A percentile compares a stretch with the other conserved stretches of the same genome.
Evolutionary conservation across 148 eudicot species (phyloP).

Genomic region (Fagopyrum tataricum): DNA sequence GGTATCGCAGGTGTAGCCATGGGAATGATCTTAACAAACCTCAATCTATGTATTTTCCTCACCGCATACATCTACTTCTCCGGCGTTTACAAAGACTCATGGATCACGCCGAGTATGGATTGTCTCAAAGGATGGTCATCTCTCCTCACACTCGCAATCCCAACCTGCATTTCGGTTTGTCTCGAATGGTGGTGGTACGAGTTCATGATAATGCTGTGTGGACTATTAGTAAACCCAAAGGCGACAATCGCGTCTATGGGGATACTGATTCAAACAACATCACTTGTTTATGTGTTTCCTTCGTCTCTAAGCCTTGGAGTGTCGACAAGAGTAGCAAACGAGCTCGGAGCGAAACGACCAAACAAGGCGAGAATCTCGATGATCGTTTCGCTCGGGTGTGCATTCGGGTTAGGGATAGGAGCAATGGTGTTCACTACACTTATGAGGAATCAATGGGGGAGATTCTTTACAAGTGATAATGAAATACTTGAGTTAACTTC

Average conservation of each 20-base stretch:
- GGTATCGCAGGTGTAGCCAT: conserved; percentile 30
- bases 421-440: conserved; percentile 33
- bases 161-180: conserved; percentile 59
- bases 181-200: conserved; percentile 89
- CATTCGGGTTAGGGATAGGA: conserved; percentile 24
- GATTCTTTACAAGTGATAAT: conserved; percentile 31
- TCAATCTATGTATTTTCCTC: conserved; percentile 28
- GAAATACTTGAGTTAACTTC: conserved; percentile 30
- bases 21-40: conserved; percentile 23
- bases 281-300: conserved; percentile 55
- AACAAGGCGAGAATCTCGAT: conserved; percentile 31
- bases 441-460: conserved; percentile 41
- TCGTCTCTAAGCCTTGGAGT: conserved; percentile 43
- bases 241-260: conserved; percentile 65
- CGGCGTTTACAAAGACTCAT: conserved; percentile 31
- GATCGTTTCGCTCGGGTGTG: conserved; percentile 26
- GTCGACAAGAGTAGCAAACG: conserved; percentile 55
- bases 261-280: conserved; percentile 53
- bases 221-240: conserved; percentile 31
- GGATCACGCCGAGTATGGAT: conserved; percentile 27
- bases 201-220: conserved; percentile 51
- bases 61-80: conserved; percentile 20
- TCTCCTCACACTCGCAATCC: conserved; percentile 36
- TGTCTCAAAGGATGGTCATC: conserved; percentile 41
- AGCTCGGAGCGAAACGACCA: conserved; percentile 54